phyloP scores from a whole-genome alignment of 2,329 filamentous ascomycete species.

The Stagonosporopsis rhizophila region DNA sequence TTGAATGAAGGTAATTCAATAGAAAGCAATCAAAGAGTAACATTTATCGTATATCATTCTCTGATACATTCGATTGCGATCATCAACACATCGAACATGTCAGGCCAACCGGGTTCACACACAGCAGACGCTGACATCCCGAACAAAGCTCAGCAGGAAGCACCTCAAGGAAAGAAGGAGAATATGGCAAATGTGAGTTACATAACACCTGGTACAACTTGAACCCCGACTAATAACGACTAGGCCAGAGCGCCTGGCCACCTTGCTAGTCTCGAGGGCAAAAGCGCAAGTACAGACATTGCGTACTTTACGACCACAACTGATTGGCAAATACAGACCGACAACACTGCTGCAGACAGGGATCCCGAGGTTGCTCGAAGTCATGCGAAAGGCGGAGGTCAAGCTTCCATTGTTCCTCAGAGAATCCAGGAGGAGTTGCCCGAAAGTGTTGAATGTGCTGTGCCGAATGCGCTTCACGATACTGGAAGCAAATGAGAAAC shows the following conservation, averaged over 20 bases:
- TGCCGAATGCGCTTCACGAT: conserved; percentile 55
- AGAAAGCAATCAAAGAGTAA: neutral
- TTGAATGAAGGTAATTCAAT: neutral
- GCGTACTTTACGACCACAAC: neutral
- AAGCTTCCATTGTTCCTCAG: conserved; percentile 52
- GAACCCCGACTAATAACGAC: neutral
- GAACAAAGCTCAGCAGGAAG: conserved; percentile 49
- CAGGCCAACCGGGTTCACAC: conserved; percentile 50
- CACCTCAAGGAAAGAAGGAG: conserved; percentile 48
- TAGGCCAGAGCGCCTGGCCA: conserved; percentile 9
- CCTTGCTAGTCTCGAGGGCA: conserved; percentile 8
- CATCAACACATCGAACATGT: neutral
- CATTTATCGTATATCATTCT: neutral
- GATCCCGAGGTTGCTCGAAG: conserved; percentile 40
- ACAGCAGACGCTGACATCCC: conserved; percentile 52
- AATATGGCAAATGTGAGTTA: conserved; percentile 24
- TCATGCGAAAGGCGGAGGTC: conserved; percentile 48
- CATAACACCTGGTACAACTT: rapidly evolving
- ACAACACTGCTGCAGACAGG: conserved; percentile 44
- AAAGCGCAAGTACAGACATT: neutral
- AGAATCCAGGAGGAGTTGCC: conserved; percentile 54
- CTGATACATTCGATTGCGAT: neutral
- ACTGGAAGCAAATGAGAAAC: conserved; percentile 29
- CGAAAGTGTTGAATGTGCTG: conserved; percentile 52
- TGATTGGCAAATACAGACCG: conserved; percentile 31